Evolutionary conservation across 768 basidiomycete genomes (phyloP).

Genomic region (Tubosaeta sp.): DNA sequence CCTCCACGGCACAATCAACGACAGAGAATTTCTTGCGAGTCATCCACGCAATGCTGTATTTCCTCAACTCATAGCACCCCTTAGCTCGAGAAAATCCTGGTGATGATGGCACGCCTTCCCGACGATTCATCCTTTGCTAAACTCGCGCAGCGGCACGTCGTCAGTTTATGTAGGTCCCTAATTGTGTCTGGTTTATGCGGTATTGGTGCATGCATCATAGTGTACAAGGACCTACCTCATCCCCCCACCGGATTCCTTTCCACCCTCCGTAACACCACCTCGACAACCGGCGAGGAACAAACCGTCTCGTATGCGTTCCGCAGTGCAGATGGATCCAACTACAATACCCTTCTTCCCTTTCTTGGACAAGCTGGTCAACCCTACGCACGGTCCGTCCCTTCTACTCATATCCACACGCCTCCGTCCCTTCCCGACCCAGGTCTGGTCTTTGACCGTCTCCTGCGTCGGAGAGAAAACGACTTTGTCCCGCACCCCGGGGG

Average conservation of each 20-base stretch:
- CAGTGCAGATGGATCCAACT: conserved; percentile 56
- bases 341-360: conserved; percentile 50
- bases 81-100: conserved; percentile 61
- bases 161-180: conserved; percentile 58
- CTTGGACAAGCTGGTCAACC: conserved; percentile 59
- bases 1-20: conserved; percentile 43
- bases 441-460: conserved; percentile 67
- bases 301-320: conserved; percentile 49
- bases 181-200: not conserved
- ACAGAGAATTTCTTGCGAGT: conserved; percentile 58
- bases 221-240: conserved; percentile 79
- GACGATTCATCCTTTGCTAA: conserved; percentile 26
- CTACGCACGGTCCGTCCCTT: conserved; percentile 65
- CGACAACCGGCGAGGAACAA: conserved; percentile 1
- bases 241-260: conserved; percentile 57
- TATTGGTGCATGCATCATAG: conserved; percentile 30
- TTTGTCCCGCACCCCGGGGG: conserved; percentile 61
- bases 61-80: conserved; percentile 4
- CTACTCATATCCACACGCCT: conserved; percentile 38
- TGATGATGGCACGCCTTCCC: conserved; percentile 53
- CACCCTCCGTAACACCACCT: conserved; percentile 6
- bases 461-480: conserved; percentile 35
- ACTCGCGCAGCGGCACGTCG: conserved; percentile 46
- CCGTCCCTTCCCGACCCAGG: conserved; percentile 59
- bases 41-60: not conserved